Evolutionary conservation across 768 basidiomycete genomes (phyloP).

Genomic region (Holtermannia corniformis): DNA sequence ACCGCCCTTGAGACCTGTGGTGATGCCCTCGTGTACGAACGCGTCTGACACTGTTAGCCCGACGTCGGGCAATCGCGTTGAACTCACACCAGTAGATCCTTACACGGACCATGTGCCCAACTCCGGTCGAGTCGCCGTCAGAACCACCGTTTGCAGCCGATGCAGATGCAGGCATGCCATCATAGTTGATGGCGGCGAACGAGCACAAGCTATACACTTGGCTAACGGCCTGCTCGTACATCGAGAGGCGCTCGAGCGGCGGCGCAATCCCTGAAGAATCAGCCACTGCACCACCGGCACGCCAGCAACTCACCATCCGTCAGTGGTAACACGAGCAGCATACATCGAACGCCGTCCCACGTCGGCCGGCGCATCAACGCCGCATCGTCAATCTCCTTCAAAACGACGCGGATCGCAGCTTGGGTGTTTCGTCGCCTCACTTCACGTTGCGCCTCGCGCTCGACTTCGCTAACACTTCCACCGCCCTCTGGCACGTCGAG

Average conservation of each 20-base stretch:
- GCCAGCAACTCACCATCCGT: conserved; percentile 57
- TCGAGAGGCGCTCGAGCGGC: conserved; percentile 49
- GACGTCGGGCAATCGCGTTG: not conserved
- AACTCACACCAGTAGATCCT: conserved; percentile 68
- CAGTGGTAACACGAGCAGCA: conserved; percentile 70
- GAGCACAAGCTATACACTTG: conserved; percentile 71
- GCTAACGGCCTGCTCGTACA: conserved; percentile 72
- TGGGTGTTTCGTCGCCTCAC: conserved; percentile 44
- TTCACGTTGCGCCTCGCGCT: conserved; percentile 36
- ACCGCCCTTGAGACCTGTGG: conserved; percentile 72
- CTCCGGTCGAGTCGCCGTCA: conserved; percentile 28
- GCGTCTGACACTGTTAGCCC: conserved; percentile 44
- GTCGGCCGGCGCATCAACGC: conserved; percentile 69
- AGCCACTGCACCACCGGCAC: not conserved
- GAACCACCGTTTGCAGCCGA: conserved; percentile 47
- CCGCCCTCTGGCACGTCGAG: conserved; percentile 43
- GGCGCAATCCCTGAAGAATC: conserved; percentile 44
- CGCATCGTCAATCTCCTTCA: conserved; percentile 69
- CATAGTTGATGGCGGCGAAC: conserved; percentile 45
- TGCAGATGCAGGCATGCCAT: conserved; percentile 17
- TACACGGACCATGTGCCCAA: conserved; percentile 57
- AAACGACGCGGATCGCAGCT: conserved; percentile 63
- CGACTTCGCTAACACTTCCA: conserved; percentile 45
- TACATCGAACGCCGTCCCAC: conserved; percentile 74
- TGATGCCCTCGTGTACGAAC: conserved; percentile 72